These are phyloP conservation scores for Aspergillus piperis DNA, from an alignment of 2,329 filamentous ascomycete species.

Conservation along the genomic window DNA sequence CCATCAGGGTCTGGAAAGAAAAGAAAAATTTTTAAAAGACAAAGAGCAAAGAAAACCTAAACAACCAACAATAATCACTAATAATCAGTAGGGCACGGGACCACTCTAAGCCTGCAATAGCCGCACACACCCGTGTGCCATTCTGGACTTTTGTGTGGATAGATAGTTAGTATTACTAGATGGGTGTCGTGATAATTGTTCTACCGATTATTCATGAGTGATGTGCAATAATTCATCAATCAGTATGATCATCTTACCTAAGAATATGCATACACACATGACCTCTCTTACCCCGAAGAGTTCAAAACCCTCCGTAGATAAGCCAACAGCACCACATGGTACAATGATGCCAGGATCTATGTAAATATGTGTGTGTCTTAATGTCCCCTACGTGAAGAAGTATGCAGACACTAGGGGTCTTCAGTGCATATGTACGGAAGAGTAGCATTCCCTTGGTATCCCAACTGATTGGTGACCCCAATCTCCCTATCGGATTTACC, in stretches of 20 bases:
- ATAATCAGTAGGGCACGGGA: neutral
- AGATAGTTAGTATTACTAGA: neutral
- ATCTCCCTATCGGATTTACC: neutral
- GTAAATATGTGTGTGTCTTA: neutral
- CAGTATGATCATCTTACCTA: too few relatives aligned
- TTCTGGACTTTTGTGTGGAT: neutral
- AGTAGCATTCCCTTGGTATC: neutral
- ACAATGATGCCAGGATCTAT: neutral
- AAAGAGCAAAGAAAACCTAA: neutral
- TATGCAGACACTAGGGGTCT: slow-evolving; percentile 1
- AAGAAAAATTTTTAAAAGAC: neutral
- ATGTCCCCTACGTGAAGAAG: neutral
- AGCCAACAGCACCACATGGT: too few relatives aligned
- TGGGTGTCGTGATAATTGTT: too few relatives aligned
- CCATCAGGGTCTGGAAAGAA: slow-evolving; percentile 4
- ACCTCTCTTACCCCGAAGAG: neutral
- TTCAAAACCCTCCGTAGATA: neutral
- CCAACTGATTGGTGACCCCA: neutral
- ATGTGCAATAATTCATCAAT: too few relatives aligned
- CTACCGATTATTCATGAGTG: too few relatives aligned
- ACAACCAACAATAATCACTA: neutral
- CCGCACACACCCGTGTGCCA: neutral
- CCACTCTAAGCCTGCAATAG: neutral
- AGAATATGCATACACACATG: neutral
- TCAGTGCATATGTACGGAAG: neutral